phyloP scores from a whole-genome alignment of 495 filamentous ascomycete genomes.

The Podospora pseudocomata region DNA sequence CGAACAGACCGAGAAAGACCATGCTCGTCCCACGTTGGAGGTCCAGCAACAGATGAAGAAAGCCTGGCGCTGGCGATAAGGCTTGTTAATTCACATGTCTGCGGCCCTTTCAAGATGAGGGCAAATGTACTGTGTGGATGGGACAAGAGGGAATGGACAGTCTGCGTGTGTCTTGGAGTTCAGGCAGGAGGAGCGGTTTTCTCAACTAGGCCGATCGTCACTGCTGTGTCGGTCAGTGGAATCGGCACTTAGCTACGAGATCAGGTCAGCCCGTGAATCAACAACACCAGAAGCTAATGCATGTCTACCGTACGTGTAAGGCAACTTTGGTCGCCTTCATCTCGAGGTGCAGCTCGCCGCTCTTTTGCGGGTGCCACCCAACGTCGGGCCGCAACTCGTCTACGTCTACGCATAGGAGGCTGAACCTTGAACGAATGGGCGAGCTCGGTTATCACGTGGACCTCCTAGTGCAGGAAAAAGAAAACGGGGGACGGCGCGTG shows the following conservation, averaged over 20 bases:
- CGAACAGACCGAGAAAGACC: slow-evolving; percentile 14
- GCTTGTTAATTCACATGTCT: neutral
- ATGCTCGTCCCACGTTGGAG: slow-evolving; percentile 16
- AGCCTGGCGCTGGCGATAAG: neutral
- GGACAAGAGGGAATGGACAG: neutral
- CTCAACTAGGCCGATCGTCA: neutral
- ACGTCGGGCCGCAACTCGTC: slow-evolving; percentile 1
- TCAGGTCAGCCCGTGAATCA: neutral
- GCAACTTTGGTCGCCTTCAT: neutral
- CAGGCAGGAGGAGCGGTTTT: neutral
- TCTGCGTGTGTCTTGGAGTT: neutral
- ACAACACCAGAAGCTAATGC: neutral
- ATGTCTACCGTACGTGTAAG: neutral
- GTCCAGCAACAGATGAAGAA: slow-evolving; percentile 7
- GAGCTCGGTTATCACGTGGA: neutral
- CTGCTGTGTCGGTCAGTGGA: neutral
- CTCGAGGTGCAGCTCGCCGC: slow-evolving; percentile 1
- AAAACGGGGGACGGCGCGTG: slow-evolving; percentile 2
- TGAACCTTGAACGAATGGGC: neutral
- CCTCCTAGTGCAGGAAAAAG: neutral
- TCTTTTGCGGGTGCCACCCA: neutral
- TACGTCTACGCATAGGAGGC: neutral
- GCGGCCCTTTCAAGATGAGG: neutral
- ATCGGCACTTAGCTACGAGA: neutral
- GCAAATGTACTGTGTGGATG: neutral